Base-by-base conservation (phyloP, 306 rosid genomes). In the Biancaea sappan region DNA sequence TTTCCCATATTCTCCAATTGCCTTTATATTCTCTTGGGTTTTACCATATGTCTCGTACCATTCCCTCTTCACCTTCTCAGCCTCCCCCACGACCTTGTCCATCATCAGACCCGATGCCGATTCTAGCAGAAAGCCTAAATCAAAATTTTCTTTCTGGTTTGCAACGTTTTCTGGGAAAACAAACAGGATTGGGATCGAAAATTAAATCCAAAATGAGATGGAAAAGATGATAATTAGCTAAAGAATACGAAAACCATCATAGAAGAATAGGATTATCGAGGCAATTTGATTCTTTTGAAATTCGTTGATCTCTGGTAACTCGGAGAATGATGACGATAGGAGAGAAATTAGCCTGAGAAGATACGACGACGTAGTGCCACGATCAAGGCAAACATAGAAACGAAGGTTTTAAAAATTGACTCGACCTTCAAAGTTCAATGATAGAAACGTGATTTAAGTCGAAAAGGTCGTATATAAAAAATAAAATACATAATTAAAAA, bases 1-100 rank as follows among this genome's bases (percentile, higher is more conserved):
- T 51, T 75, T 88, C 6, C 92, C 96, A 48, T 90, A 92, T 24
- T 76, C 81, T 66, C 51, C 85, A 34, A 94, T 94, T 22, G 79
- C 90, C 60, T 88, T 89, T 21, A 94, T 84, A 47, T 80, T 87
- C 2, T 80, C 67, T 16, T 88, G 85, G 35, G 89, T 79, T 59
- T 84, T 82, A 14, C 5, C 50, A 79, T 56, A 84, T 0, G 92
- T 81, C 19, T 88, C 93, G n/a, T 83, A 84, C 97, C 98, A 91
- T 67, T 87, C 89, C 76, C 63, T 88, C 85, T 88, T 91, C 74
- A 82, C 84, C 73, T 85, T 87, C 74, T 84, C 86, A 13, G 88
- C 90, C 77, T 87, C 95, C 69, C 91, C 91, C 65, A 81, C 88
- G 1, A 94, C 98, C 84, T 84, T 79, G 87, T 94, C 98, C 89